phyloP scores from a whole-genome alignment of 2,329 filamentous ascomycete genomes.

The Exophiala sideris region DNA sequence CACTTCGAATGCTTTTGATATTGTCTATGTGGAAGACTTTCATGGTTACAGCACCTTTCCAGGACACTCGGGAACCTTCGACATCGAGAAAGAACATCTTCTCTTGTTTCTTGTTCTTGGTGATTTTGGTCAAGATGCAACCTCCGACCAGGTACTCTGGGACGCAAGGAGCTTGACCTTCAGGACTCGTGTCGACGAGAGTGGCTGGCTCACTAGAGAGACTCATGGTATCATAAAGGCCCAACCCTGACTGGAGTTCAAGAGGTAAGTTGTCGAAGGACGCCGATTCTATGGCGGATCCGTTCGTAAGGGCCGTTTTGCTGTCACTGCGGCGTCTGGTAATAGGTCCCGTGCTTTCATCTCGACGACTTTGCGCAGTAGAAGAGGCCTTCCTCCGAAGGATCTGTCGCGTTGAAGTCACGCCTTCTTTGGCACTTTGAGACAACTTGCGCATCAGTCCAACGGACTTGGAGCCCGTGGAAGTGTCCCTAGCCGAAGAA shows the following conservation, averaged over 20 bases:
- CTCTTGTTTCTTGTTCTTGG: conserved; percentile 71
- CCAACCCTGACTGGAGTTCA: conserved; percentile 17
- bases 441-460: conserved; percentile 81
- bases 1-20: conserved; percentile 83
- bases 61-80: conserved; percentile 80
- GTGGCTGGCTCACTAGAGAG: conserved; percentile 38
- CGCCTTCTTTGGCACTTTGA: conserved; percentile 62
- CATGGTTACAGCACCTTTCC: conserved; percentile 73
- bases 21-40: conserved; percentile 94
- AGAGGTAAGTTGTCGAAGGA: conserved; percentile 17
- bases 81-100: conserved; percentile 78
- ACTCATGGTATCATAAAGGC: conserved; percentile 40
- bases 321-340: conserved; percentile 86
- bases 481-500: conserved; percentile 12
- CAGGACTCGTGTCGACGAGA: conserved; percentile 35
- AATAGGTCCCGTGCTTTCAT: conserved; percentile 85
- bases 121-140: conserved; percentile 75
- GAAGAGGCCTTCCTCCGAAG: conserved; percentile 73
- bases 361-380: conserved; percentile 70
- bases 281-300: conserved; percentile 9
- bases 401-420: conserved; percentile 48
- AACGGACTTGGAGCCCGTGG: conserved; percentile 50
- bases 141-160: conserved; percentile 75
- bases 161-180: conserved; percentile 62
- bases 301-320: conserved; percentile 60